Conservation (phyloP, 257 asterid species). For the Jacaranda mimosifolia region DNA sequence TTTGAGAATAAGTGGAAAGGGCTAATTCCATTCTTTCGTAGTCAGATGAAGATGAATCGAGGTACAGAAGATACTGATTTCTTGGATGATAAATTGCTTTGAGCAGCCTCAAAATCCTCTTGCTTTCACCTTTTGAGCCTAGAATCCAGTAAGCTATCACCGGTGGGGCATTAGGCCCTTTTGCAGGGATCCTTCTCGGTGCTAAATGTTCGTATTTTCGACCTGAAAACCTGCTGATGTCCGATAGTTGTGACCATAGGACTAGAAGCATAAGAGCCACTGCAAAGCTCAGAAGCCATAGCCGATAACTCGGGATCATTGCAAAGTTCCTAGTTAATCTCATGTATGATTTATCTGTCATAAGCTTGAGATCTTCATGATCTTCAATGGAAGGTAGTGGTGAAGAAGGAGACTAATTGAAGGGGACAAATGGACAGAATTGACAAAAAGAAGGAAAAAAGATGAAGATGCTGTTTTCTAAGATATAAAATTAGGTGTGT, state of each 20-base stretch:
- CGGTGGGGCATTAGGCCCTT: constrained; percentile 52
- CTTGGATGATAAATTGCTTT: constrained; percentile 65
- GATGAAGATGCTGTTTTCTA: background rate
- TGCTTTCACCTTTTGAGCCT: constrained; percentile 52
- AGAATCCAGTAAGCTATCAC: constrained; percentile 65
- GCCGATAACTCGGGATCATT: constrained; percentile 30
- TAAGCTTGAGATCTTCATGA: background rate
- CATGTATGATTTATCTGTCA: constrained; percentile 14
- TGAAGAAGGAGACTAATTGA: background rate
- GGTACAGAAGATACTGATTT: constrained; percentile 63
- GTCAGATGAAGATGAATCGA: constrained; percentile 47
- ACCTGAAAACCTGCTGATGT: constrained; percentile 8
- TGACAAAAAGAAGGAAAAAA: background rate
- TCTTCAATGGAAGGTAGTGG: background rate
- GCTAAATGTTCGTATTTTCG: constrained; percentile 19
- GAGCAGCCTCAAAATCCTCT: constrained; percentile 57
- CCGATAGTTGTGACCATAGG: constrained; percentile 26
- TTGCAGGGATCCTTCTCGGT: constrained; percentile 38
- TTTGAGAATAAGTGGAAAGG: constrained; percentile 29
- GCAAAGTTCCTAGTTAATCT: background rate
- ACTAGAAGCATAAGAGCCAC: constrained; percentile 37
- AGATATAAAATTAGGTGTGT: background rate
- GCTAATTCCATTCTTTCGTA: constrained; percentile 45
- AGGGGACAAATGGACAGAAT: background rate
- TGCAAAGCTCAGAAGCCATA: constrained; percentile 42